phyloP scores from a whole-genome alignment of 1,284 basidiomycete genomes.

The Acaromyces ingoldii region DNA sequence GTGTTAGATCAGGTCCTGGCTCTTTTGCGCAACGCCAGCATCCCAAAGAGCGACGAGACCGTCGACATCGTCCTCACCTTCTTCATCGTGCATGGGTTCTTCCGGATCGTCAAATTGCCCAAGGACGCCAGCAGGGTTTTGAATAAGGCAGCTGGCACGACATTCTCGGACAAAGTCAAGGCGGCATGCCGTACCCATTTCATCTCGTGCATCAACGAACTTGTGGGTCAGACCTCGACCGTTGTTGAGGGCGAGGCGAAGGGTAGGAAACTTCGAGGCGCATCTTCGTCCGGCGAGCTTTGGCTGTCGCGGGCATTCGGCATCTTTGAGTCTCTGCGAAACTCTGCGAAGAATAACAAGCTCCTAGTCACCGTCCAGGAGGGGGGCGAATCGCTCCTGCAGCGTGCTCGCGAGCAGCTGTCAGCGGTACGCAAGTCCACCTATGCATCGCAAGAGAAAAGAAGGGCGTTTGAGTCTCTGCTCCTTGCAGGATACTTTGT shows the following conservation, averaged over 20 bases:
- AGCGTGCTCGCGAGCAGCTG: too few species aligned
- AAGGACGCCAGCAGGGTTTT: conserved; percentile 65
- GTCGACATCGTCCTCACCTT: conserved; percentile 72
- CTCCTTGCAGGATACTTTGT: too few species aligned
- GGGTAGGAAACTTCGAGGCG: conserved; percentile 59
- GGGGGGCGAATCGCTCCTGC: too few species aligned
- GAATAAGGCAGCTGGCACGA: conserved; percentile 58
- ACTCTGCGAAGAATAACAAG: too few species aligned
- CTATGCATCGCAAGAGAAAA: too few species aligned
- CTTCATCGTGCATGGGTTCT: conserved; percentile 76
- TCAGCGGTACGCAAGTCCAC: too few species aligned
- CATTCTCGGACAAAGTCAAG: conserved; percentile 68
- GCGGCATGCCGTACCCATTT: conserved; percentile 66
- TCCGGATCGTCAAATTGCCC: conserved; percentile 53
- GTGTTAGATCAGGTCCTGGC: conserved; percentile 77
- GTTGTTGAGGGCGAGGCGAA: conserved; percentile 52
- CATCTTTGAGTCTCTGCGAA: conserved; percentile 50
- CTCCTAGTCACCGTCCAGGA: too few species aligned
- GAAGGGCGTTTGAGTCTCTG: too few species aligned
- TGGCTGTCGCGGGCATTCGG: conserved; percentile 71
- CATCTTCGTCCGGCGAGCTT: conserved; percentile 67
- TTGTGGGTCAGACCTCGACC: conserved; percentile 60
- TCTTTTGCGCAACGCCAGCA: conserved; percentile 70
- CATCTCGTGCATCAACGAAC: conserved; percentile 69
- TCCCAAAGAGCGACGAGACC: conserved; percentile 77